Evolutionary conservation across 2,329 filamentous ascomycete genomes (phyloP).

Genomic region (Colletotrichum plurivorum): DNA sequence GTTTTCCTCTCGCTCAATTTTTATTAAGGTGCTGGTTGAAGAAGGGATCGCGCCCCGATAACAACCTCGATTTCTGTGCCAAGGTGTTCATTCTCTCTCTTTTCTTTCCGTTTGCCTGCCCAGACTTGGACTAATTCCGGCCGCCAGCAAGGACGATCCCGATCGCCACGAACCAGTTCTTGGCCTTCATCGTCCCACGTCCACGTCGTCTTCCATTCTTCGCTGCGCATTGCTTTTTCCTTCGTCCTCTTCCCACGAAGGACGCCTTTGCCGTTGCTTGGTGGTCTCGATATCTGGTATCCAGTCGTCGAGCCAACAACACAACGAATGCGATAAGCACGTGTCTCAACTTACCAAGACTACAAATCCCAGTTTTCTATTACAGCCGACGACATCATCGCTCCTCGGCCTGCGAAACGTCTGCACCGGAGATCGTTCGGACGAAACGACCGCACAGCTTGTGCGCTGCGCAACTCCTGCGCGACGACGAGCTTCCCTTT

Average conservation of each 20-base stretch:
- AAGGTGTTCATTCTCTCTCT: too few relatives aligned
- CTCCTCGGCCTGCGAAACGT: not conserved
- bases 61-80: not conserved
- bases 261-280: not conserved
- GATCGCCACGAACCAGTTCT: conserved; percentile 29
- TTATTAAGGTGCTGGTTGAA: conserved; percentile 14
- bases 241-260: not conserved
- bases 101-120: too few relatives aligned
- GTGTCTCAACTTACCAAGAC: conserved; percentile 4
- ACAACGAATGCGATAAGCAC: conserved; percentile 7
- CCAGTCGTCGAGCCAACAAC: conserved; percentile 16
- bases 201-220: not conserved
- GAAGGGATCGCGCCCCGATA: conserved; percentile 13
- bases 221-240: not conserved
- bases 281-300: not conserved
- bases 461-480: conserved; percentile 30
- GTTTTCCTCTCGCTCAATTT: conserved; percentile 7
- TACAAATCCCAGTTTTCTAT: not conserved
- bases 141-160: conserved; percentile 17
- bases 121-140: not conserved
- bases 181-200: conserved; percentile 18
- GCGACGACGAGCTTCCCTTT: conserved; percentile 14
- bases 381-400: conserved; percentile 17
- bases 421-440: conserved; percentile 8
- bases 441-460: conserved; percentile 21